Percentiles rank a stretch among this genome's conserved stretches.
phyloP scores from a whole-genome alignment of 495 filamentous ascomycete species.

The Rusavskia elegans region DNA sequence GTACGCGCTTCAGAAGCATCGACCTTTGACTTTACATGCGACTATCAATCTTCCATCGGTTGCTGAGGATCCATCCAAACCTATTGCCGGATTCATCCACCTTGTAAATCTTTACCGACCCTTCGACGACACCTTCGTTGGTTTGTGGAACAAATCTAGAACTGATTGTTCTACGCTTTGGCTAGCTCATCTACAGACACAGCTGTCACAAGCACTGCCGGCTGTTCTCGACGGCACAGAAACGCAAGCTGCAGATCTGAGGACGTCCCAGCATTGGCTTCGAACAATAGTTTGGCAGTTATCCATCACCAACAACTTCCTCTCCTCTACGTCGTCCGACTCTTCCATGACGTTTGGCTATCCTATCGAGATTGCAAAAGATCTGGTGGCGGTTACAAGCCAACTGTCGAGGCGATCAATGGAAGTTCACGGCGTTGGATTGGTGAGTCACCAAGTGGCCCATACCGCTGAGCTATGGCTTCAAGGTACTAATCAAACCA shows the following conservation, averaged over 20 bases:
- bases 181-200: constrained; percentile 45
- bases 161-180: constrained; percentile 39
- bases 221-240: constrained; percentile 46
- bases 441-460: constrained; percentile 37
- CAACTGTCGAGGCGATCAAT: constrained; percentile 48
- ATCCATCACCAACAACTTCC: constrained; percentile 34
- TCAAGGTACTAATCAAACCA: constrained; percentile 8
- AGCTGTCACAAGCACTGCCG: constrained; percentile 48
- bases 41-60: constrained; percentile 47
- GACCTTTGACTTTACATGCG: constrained; percentile 53
- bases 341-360: constrained; percentile 49
- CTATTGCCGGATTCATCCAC: constrained; percentile 43
- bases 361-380: constrained; percentile 53
- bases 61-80: constrained; percentile 26
- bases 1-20: constrained; percentile 63
- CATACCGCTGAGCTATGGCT: background rate
- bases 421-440: constrained; percentile 56
- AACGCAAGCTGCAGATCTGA: constrained; percentile 51
- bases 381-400: constrained; percentile 47
- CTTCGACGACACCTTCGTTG: constrained; percentile 55
- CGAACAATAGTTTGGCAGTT: constrained; percentile 69
- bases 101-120: constrained; percentile 52
- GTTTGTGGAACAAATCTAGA: constrained; percentile 57
- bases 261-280: constrained; percentile 69
- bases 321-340: constrained; percentile 34